These are phyloP conservation scores for Xylaria sp. DNA, from an alignment of 2,329 filamentous ascomycete genomes.

Conservation along the genomic window DNA sequence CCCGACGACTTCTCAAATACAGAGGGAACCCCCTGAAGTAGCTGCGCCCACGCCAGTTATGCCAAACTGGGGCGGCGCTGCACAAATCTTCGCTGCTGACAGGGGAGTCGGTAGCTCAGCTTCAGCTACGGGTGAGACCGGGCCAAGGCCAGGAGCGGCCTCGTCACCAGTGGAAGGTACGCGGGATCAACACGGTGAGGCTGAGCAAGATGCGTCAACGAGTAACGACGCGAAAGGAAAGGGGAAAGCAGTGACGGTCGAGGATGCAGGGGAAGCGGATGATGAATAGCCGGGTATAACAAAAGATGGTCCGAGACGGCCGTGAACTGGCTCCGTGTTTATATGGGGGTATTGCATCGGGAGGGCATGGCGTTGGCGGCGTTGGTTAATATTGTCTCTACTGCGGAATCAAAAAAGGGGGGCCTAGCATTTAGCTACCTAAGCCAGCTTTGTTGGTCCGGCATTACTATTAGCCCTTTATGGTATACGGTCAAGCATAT, in stretches of 20 bases:
- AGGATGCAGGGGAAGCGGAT: constrained; percentile 29
- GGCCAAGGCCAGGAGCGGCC: constrained; percentile 8
- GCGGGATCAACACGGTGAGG: constrained; percentile 13
- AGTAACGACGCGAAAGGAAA: constrained; percentile 32
- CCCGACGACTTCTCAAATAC: constrained; percentile 14
- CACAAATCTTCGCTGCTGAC: constrained; percentile 50
- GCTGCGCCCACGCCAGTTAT: constrained; percentile 52
- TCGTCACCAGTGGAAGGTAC: constrained; percentile 5
- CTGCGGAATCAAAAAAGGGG: not conserved
- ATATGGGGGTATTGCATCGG: constrained; percentile 31
- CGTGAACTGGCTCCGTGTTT: constrained; percentile 25
- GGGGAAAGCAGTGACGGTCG: constrained; percentile 36
- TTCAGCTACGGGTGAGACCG: constrained; percentile 13
- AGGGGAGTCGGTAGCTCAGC: constrained; percentile 25
- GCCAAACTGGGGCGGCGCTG: constrained; percentile 55
- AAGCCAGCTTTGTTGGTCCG: not conserved
- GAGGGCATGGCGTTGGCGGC: constrained; percentile 39
- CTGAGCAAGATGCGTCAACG: constrained; percentile 23
- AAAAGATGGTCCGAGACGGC: constrained; percentile 9
- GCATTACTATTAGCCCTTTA: not conserved
- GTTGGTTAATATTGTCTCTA: constrained; percentile 14
- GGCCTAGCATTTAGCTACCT: not conserved
- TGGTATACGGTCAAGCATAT: no score
- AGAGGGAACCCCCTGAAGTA: constrained; percentile 39
- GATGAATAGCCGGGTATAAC: constrained; percentile 19